phyloP scores from a whole-genome alignment of 2,329 filamentous ascomycete species.

The Aspergillus tubingensis region DNA sequence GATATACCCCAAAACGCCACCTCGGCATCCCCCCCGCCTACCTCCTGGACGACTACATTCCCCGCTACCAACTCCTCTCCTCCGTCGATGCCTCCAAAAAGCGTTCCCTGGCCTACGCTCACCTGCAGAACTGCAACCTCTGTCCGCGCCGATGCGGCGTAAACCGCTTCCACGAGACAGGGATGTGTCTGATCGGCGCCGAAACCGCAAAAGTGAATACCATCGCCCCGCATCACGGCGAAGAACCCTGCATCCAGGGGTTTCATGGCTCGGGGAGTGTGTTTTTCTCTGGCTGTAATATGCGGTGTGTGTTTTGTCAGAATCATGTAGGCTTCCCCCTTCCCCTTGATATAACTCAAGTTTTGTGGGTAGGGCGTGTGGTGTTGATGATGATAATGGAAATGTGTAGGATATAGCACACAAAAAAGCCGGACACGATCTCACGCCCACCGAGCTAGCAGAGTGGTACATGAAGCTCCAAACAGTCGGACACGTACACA shows the following conservation, averaged over 20 bases:
- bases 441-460: slow-evolving; percentile 75
- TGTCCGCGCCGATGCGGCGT: slow-evolving; percentile 77
- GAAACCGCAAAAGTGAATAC: slow-evolving; percentile 77
- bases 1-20: slow-evolving; percentile 28
- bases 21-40: slow-evolving; percentile 64
- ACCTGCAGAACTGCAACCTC: slow-evolving; percentile 77
- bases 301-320: slow-evolving; percentile 74
- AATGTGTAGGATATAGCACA: slow-evolving; percentile 68
- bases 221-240: slow-evolving; percentile 82
- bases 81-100: slow-evolving; percentile 72
- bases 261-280: slow-evolving; percentile 78
- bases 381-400: too few relatives aligned
- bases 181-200: slow-evolving; percentile 73
- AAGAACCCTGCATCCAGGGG: slow-evolving; percentile 81
- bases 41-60: slow-evolving; percentile 72
- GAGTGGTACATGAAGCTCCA: slow-evolving; percentile 85
- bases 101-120: slow-evolving; percentile 70
- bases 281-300: slow-evolving; percentile 76
- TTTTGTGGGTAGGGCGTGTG: too few relatives aligned
- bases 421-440: slow-evolving; percentile 75
- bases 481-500: slow-evolving; percentile 77
- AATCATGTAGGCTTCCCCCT: slow-evolving; percentile 56
- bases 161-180: slow-evolving; percentile 77
- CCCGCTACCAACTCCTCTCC: slow-evolving; percentile 69
- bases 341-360: background rate